Evolutionary conservation across 352 stramenopile species (phyloP).

Genomic region (Phytophthora sp.): DNA sequence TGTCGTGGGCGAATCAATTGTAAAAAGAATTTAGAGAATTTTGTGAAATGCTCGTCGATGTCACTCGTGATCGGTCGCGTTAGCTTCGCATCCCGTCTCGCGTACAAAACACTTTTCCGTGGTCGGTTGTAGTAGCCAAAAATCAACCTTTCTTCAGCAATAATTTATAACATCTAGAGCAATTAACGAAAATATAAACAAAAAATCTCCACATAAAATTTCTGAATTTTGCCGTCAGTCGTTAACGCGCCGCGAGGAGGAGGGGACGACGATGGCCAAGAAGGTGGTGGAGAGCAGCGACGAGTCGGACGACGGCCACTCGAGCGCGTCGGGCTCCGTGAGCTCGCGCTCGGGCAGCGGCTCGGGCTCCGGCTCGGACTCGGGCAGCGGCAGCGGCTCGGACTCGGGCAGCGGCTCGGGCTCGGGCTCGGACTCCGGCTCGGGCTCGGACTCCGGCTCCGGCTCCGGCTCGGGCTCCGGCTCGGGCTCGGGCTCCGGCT

Average conservation of each 20-base stretch:
- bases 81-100: too few relatives aligned
- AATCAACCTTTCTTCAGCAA: too few relatives aligned
- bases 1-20: too few relatives aligned
- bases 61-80: too few relatives aligned
- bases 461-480: slow-evolving; percentile 45
- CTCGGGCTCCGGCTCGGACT: slow-evolving; percentile 37
- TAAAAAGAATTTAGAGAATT: too few relatives aligned
- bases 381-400: slow-evolving; percentile 42
- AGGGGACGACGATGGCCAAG: slow-evolving; percentile 51
- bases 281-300: slow-evolving; percentile 81
- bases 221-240: slow-evolving; percentile 19
- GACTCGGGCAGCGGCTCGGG: slow-evolving; percentile 44
- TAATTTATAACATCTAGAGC: too few relatives aligned
- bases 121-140: too few relatives aligned
- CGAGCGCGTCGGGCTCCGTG: slow-evolving; percentile 60
- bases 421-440: slow-evolving; percentile 38
- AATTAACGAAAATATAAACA: too few relatives aligned
- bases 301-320: slow-evolving; percentile 69
- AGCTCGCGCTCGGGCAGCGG: slow-evolving; percentile 57
- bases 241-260: neutral
- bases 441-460: slow-evolving; percentile 43
- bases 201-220: too few relatives aligned
- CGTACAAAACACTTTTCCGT: too few relatives aligned
- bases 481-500: slow-evolving; percentile 36
- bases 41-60: too few relatives aligned